A percentile compares a stretch with the other conserved stretches of the same genome.
Evolutionary conservation across 164 flowering plant genomes (phyloP).

Genomic region (Warburgia ugandensis): DNA sequence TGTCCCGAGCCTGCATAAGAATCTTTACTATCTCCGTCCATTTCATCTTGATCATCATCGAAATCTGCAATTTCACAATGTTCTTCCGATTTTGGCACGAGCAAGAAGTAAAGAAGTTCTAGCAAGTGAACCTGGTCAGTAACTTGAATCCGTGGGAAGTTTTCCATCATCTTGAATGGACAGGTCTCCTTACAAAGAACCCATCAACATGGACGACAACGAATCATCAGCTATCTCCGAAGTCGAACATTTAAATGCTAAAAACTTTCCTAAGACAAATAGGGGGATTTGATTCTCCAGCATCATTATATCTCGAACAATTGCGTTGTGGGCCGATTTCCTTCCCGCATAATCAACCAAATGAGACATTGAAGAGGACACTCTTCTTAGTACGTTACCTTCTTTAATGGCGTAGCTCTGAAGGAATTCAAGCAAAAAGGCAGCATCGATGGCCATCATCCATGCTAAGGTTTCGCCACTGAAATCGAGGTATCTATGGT

Average conservation of each 20-base stretch:
- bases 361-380: slow-evolving; percentile 10
- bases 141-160: neutral
- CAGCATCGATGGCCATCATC: slow-evolving; percentile 25
- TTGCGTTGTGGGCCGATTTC: slow-evolving; percentile 16
- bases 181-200: slow-evolving; percentile 27
- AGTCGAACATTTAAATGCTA: slow-evolving; percentile 8
- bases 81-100: slow-evolving; percentile 13
- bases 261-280: slow-evolving; percentile 12
- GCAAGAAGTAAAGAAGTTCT: slow-evolving; percentile 22
- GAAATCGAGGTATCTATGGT: slow-evolving; percentile 22
- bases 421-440: slow-evolving; percentile 27
- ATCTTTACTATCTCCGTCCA: neutral
- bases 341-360: slow-evolving; percentile 12
- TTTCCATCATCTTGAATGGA: slow-evolving; percentile 23
- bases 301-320: slow-evolving; percentile 24
- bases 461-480: slow-evolving; percentile 21
- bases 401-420: slow-evolving; percentile 11
- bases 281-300: slow-evolving; percentile 28
- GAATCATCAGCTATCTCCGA: slow-evolving; percentile 14
- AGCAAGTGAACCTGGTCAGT: slow-evolving; percentile 22
- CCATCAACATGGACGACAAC: slow-evolving; percentile 24
- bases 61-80: neutral
- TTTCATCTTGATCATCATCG: neutral
- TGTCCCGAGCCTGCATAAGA: neutral
- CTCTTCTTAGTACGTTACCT: neutral